Base-by-base conservation (phyloP, 2,329 filamentous ascomycete species). In the Fusarium tanahbumbuense region DNA sequence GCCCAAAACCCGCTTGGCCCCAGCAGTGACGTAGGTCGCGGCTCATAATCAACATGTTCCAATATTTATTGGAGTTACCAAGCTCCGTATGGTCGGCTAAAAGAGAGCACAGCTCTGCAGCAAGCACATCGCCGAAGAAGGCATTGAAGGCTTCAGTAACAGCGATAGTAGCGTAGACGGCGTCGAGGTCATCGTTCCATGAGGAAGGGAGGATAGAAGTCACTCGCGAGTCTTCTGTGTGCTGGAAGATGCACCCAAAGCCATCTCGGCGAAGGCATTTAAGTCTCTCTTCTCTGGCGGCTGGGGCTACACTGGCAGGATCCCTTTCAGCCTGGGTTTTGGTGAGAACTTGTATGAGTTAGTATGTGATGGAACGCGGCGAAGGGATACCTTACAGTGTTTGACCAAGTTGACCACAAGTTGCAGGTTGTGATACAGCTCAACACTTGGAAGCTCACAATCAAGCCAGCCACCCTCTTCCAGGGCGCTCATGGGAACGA, bases 191-290 rank as follows among this genome's bases (percentile, higher is more conserved):
- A 11, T 37, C 10, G 18, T n/a, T 37, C 34, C 34, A 37, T 11
- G 18, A n/a, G 18, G 34, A 37, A n/a, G 34, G 34, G 10, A 37
- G 34, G 4, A 37, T n/a, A n/a, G 10, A 37, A n/a, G 34, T 37
- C 18, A n/a, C 18, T n/a, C 6, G 0, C 18, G 34, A 11, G 3
- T 1, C 1, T 6, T 6, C 1, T 37, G 18, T 37, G 34, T n/a
- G 34, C 18, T 37, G 34, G 34, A n/a, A 37, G 34, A 37, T 12
- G 18, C 18, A 37, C 10, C 10, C 10, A n/a, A 6, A n/a, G 11
- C n/a, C 18, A 37, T 37, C 18, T 37, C 18, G 34, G 18, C 18
- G 18, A 6, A 6, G 10, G 6, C 34, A 37, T n/a, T 37, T 37
- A 11, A 4, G 6, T 37, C 34, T 37, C 34, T 37, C 34, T 11